Evolutionary conservation across 2,329 filamentous ascomycete genomes (phyloP).

Genomic region (Penicillium sumatraense): DNA sequence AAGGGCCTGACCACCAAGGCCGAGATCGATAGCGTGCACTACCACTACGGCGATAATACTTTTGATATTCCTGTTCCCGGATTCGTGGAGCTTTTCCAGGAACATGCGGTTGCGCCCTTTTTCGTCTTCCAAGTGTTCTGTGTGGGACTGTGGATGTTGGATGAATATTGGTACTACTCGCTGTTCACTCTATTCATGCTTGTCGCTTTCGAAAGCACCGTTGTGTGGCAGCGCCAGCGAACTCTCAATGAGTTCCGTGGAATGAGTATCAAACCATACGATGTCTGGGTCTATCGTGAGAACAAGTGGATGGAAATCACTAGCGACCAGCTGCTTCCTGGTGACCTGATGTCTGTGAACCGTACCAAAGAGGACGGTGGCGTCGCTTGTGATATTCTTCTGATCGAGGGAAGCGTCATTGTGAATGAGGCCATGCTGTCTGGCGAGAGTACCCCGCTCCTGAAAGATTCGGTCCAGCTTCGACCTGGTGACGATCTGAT

Average conservation of each 20-base stretch:
- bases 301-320: slow-evolving; percentile 86
- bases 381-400: slow-evolving; percentile 94
- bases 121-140: slow-evolving; percentile 99
- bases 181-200: slow-evolving; percentile 99
- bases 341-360: slow-evolving; percentile 88
- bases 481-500: slow-evolving; percentile 79
- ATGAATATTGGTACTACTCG: slow-evolving; percentile 99
- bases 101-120: slow-evolving; percentile 97
- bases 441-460: slow-evolving; percentile 91
- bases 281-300: slow-evolving; percentile 86
- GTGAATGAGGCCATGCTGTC: slow-evolving; percentile 99
- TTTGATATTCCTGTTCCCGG: slow-evolving; percentile 98
- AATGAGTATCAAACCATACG: slow-evolving; percentile 99
- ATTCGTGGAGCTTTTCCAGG: slow-evolving; percentile 94
- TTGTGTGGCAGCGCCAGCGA: slow-evolving; percentile 97
- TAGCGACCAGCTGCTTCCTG: slow-evolving; percentile 90
- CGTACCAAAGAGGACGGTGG: slow-evolving; percentile 96
- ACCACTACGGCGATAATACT: slow-evolving; percentile 94
- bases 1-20: slow-evolving; percentile 73
- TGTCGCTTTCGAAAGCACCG: slow-evolving; percentile 94
- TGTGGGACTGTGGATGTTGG: slow-evolving; percentile 96
- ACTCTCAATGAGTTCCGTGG: slow-evolving; percentile 95
- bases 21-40: slow-evolving; percentile 79
- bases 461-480: slow-evolving; percentile 95
- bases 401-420: slow-evolving; percentile 93